Evolutionary conservation across 257 asterid genomes (phyloP).

Genomic region (Jacaranda mimosifolia): DNA sequence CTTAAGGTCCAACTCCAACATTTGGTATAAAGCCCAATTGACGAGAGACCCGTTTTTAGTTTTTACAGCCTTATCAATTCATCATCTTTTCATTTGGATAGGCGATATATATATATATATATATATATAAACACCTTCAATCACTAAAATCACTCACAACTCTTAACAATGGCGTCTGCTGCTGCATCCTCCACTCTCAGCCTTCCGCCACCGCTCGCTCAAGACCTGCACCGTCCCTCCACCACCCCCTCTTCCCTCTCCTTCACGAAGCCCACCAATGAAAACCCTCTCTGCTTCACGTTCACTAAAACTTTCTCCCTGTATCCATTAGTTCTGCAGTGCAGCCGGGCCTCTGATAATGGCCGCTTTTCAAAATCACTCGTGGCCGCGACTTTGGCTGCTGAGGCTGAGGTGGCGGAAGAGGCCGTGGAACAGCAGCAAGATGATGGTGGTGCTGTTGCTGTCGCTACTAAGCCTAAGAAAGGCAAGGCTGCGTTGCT

Average conservation of each 20-base stretch:
- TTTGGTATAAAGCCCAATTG: constrained; percentile 6
- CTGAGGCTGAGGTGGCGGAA: constrained; percentile 61
- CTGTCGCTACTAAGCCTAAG: constrained; percentile 75
- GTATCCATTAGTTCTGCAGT: constrained; percentile 45
- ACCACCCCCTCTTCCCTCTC: constrained; percentile 33
- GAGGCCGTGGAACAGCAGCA: constrained; percentile 47
- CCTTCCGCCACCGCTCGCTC: constrained; percentile 47
- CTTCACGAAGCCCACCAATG: constrained; percentile 42
- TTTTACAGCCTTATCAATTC: constrained; percentile 37
- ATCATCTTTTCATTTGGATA: constrained; percentile 41
- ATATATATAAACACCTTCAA: constrained; percentile 13
- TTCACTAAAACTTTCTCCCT: constrained; percentile 37
- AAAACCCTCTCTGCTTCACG: constrained; percentile 29
- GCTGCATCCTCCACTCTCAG: constrained; percentile 47
- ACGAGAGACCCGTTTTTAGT: neutral
- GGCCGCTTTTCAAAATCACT: constrained; percentile 53
- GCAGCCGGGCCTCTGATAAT: constrained; percentile 44
- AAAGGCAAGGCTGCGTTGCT: constrained; percentile 93
- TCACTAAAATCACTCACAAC: constrained; percentile 20
- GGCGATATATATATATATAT: too few relatives aligned
- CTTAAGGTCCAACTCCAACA: neutral
- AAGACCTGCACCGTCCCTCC: constrained; percentile 45
- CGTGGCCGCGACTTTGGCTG: constrained; percentile 57
- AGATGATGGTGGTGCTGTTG: constrained; percentile 49
- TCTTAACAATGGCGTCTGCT: constrained; percentile 47